Conservation (phyloP, 176 grass and related monocot genomes). For the Canna indica region DNA sequence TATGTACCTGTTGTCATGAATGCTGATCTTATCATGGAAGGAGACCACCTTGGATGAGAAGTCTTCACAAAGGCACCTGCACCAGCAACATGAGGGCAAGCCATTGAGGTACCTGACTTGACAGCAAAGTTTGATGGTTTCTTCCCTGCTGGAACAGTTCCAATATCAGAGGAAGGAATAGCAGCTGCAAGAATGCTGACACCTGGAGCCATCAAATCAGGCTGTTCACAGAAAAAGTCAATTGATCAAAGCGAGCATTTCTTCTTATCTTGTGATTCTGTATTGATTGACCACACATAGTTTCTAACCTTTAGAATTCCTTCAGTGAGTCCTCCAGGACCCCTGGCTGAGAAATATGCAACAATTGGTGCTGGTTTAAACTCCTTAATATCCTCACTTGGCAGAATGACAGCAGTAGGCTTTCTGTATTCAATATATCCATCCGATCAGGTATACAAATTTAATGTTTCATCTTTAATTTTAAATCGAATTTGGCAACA, state of each 20-base stretch:
- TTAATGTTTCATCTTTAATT: not conserved
- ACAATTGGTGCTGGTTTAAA: constrained; percentile 79
- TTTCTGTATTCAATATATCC: constrained; percentile 29
- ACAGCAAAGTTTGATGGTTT: constrained; percentile 68
- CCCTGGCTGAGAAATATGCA: constrained; percentile 70
- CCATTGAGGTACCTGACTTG: constrained; percentile 92
- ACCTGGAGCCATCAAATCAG: constrained; percentile 91
- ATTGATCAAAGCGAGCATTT: not conserved
- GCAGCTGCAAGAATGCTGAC: constrained; percentile 76
- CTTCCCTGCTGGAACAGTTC: constrained; percentile 44
- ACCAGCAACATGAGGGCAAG: constrained; percentile 90
- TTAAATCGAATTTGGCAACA: not conserved
- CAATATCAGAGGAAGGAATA: constrained; percentile 46
- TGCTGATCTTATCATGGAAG: constrained; percentile 92
- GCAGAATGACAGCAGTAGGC: constrained; percentile 64
- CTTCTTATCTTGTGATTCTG: not conserved
- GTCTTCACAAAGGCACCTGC: constrained; percentile 76
- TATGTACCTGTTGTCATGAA: constrained; percentile 84
- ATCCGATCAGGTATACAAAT: not conserved
- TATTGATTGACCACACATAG: not conserved
- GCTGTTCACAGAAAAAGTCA: constrained; percentile 28
- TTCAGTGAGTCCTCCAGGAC: constrained; percentile 68
- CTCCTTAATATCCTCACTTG: constrained; percentile 37
- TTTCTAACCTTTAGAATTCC: constrained; percentile 62
- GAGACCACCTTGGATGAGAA: constrained; percentile 69